phyloP scores from a whole-genome alignment of 2,329 filamentous ascomycete genomes.

The Knufia fluminis region DNA sequence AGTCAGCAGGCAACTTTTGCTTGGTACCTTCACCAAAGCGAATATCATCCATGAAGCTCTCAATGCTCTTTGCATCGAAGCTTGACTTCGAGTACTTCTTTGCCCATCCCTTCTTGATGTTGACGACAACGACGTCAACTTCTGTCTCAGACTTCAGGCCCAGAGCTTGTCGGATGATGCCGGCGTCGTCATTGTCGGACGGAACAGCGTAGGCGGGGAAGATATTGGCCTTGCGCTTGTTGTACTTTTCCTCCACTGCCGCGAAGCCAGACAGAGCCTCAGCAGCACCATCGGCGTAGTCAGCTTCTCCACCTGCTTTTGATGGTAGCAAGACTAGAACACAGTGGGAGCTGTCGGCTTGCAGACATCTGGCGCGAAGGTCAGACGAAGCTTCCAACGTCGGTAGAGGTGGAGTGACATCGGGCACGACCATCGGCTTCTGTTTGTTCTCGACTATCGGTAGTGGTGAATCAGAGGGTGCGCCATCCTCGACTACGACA shows the following conservation, averaged over 20 bases:
- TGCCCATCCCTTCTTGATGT: slow-evolving; percentile 81
- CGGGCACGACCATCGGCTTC: slow-evolving; percentile 41
- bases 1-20: slow-evolving; percentile 58
- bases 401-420: slow-evolving; percentile 54
- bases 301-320: slow-evolving; percentile 42
- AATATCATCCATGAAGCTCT: slow-evolving; percentile 85
- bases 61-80: slow-evolving; percentile 54
- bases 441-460: slow-evolving; percentile 37
- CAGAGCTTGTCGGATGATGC: slow-evolving; percentile 51
- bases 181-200: slow-evolving; percentile 48
- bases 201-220: slow-evolving; percentile 80
- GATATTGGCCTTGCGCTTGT: slow-evolving; percentile 53
- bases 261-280: slow-evolving; percentile 56
- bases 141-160: slow-evolving; percentile 45
- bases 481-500: slow-evolving; percentile 39
- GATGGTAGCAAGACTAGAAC: slow-evolving; percentile 64
- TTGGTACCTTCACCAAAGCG: slow-evolving; percentile 79
- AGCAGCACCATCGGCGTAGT: slow-evolving; percentile 32
- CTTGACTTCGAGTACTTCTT: slow-evolving; percentile 53
- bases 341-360: slow-evolving; percentile 68
- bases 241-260: slow-evolving; percentile 67
- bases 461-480: slow-evolving; percentile 47
- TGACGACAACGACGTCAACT: slow-evolving; percentile 70
- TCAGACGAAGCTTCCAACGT: slow-evolving; percentile 55
- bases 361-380: slow-evolving; percentile 63